Percentiles rank a stretch among this genome's conserved stretches.
phyloP scores from a whole-genome alignment of 208 protist species.

The Lotmaria passim region DNA sequence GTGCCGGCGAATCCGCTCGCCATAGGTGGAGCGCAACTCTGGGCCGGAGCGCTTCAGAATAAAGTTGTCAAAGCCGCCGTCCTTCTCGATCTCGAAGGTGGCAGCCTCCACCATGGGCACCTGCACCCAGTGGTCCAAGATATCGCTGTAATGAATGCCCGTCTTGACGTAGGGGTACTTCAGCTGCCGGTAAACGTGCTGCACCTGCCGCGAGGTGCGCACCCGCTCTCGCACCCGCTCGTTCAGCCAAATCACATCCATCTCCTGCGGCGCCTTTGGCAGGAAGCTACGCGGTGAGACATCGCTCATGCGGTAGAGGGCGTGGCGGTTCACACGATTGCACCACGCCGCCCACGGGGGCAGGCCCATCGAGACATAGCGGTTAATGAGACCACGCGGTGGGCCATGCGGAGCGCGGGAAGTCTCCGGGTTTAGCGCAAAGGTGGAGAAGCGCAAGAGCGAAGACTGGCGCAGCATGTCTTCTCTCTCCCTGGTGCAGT shows the following conservation, averaged over 20 bases:
- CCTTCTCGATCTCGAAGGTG: constrained; percentile 88
- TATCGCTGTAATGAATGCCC: constrained; percentile 88
- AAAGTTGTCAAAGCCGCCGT: constrained; percentile 92
- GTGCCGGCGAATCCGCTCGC: constrained; percentile 87
- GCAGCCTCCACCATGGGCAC: constrained; percentile 91
- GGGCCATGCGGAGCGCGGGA: constrained; percentile 80
- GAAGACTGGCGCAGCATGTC: constrained; percentile 38
- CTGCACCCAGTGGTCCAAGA: constrained; percentile 92
- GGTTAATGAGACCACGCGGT: constrained; percentile 87
- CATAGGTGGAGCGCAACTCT: constrained; percentile 89
- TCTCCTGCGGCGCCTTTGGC: constrained; percentile 82
- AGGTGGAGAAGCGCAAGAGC: constrained; percentile 69
- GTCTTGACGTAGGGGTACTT: constrained; percentile 92
- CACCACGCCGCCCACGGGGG: constrained; percentile 92
- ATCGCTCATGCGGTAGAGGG: constrained; percentile 88
- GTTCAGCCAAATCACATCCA: constrained; percentile 93
- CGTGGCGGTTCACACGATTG: constrained; percentile 82
- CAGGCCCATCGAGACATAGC: constrained; percentile 89
- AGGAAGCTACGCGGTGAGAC: constrained; percentile 75
- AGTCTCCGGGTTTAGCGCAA: constrained; percentile 86
- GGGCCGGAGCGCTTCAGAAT: constrained; percentile 81
- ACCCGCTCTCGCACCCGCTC: constrained; percentile 89
- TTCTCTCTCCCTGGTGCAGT: background rate
- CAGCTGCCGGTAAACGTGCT: constrained; percentile 90
- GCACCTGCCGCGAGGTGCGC: constrained; percentile 84